Evolutionary conservation across 352 stramenopile genomes (phyloP).

Genomic region (Pythium coloratum): DNA sequence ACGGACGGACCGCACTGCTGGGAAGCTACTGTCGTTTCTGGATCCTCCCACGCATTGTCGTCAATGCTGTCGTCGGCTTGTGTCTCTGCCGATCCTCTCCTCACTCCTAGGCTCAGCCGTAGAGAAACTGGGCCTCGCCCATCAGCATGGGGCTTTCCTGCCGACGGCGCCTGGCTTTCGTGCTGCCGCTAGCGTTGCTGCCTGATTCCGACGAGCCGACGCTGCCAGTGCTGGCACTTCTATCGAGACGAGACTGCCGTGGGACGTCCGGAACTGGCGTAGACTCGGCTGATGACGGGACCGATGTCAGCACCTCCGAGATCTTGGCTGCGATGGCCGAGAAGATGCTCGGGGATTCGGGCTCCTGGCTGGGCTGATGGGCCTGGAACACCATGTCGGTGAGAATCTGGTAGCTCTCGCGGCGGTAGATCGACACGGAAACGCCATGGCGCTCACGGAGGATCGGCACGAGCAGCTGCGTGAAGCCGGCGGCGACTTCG

Average conservation of each 20-base stretch:
- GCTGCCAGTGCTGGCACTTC: slow-evolving; percentile 20
- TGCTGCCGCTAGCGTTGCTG: background rate
- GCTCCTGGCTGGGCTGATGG: slow-evolving; percentile 18
- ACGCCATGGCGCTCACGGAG: slow-evolving; percentile 36
- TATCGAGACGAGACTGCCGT: background rate
- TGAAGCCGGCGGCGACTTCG: slow-evolving; percentile 39
- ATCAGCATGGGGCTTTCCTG: slow-evolving; percentile 15
- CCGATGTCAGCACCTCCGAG: slow-evolving; percentile 4
- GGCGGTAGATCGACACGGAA: slow-evolving; percentile 33
- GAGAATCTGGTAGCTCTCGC: slow-evolving; percentile 33
- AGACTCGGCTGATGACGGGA: background rate
- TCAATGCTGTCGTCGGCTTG: too few relatives aligned
- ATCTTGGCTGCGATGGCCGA: slow-evolving; percentile 19
- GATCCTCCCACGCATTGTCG: too few relatives aligned
- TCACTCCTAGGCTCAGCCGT: slow-evolving; percentile 11
- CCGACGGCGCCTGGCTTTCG: slow-evolving; percentile 3
- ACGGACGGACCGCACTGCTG: too few relatives aligned
- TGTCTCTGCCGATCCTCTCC: too few relatives aligned
- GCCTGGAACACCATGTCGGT: slow-evolving; percentile 38
- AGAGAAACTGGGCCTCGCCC: slow-evolving; percentile 28
- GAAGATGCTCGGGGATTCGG: slow-evolving; percentile 18
- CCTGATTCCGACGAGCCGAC: slow-evolving; percentile 17
- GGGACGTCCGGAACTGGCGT: background rate
- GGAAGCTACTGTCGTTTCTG: too few relatives aligned
- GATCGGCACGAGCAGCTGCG: slow-evolving; percentile 38